phyloP scores from a whole-genome alignment of 176 grass and related monocot genomes.

The Typha latifolia region DNA sequence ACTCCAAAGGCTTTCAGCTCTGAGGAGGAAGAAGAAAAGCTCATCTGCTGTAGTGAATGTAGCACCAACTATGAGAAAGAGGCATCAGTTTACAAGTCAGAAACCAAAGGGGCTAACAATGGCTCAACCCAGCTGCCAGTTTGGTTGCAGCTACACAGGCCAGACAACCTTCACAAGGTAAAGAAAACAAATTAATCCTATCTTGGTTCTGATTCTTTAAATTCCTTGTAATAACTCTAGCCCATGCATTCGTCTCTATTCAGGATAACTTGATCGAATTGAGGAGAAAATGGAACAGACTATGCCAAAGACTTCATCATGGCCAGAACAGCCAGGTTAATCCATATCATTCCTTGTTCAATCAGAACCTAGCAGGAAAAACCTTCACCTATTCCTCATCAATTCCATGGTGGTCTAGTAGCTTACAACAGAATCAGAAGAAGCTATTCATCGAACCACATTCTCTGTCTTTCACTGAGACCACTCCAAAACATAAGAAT shows the following conservation, averaged over 20 bases:
- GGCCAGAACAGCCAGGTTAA: conserved; percentile 17
- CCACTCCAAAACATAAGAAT: too few species aligned
- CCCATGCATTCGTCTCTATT: not conserved
- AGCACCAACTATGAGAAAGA: conserved; percentile 64
- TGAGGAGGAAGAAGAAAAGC: conserved; percentile 43
- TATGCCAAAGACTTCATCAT: conserved; percentile 67
- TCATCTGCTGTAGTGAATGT: conserved; percentile 64
- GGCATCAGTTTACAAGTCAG: conserved; percentile 37
- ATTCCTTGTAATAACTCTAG: not conserved
- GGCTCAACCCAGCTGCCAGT: conserved; percentile 28
- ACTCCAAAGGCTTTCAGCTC: conserved; percentile 12
- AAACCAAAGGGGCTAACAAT: conserved; percentile 14
- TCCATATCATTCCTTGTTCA: conserved; percentile 21
- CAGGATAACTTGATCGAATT: conserved; percentile 54
- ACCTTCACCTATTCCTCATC: conserved; percentile 6
- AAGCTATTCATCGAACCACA: conserved; percentile 22
- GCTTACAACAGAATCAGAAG: conserved; percentile 19
- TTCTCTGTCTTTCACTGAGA: conserved; percentile 4
- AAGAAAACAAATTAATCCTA: not conserved
- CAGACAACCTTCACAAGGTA: conserved; percentile 39
- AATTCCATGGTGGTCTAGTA: conserved; percentile 31
- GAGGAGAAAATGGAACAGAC: conserved; percentile 78
- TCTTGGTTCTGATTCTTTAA: not conserved
- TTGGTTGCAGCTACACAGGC: conserved; percentile 41
- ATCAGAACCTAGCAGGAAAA: not conserved